phyloP scores from a whole-genome alignment of 2,329 filamentous ascomycete species.

The Pochonia chlamydosporia region DNA sequence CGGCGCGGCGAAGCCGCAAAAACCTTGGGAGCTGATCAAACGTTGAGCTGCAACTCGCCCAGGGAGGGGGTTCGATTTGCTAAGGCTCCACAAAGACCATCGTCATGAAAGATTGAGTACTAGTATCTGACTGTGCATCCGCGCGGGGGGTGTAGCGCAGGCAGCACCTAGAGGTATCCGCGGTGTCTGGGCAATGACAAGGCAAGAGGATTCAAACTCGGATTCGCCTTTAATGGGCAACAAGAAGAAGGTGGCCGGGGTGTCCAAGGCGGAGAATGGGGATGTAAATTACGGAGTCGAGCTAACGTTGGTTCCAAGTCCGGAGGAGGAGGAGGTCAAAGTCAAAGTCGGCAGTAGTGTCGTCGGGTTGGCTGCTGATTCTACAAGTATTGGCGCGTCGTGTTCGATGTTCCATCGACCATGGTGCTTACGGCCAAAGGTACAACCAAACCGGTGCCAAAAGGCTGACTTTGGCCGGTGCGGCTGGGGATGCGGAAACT shows the following conservation, averaged over 20 bases:
- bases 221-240: slow-evolving; percentile 1
- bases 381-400: background rate
- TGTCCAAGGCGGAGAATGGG: slow-evolving; percentile 18
- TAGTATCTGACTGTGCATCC: slow-evolving; percentile 9
- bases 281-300: slow-evolving; percentile 17
- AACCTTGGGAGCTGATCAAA: slow-evolving; percentile 9
- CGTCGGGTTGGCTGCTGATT: background rate
- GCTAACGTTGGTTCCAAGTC: slow-evolving; percentile 9
- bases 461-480: background rate
- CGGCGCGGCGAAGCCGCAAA: slow-evolving; percentile 14
- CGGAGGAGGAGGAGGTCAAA: slow-evolving; percentile 2
- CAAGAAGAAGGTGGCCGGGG: slow-evolving; percentile 15
- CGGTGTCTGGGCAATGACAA: slow-evolving; percentile 6
- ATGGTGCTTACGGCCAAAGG: background rate
- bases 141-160: slow-evolving; percentile 7
- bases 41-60: slow-evolving; percentile 18
- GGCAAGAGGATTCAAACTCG: slow-evolving; percentile 12
- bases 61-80: slow-evolving; percentile 22
- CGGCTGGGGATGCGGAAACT: background rate
- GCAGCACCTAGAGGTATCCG: slow-evolving; percentile 1
- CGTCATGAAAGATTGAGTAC: slow-evolving; percentile 18
- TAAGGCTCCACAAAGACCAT: slow-evolving; percentile 30
- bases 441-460: background rate
- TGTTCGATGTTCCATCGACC: background rate
- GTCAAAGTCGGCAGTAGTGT: slow-evolving; percentile 1